Percentiles rank a stretch among this genome's conserved stretches.
Conservation (phyloP, 192 early-diverging fungal species). For the Mortierella hygrophila region DNA sequence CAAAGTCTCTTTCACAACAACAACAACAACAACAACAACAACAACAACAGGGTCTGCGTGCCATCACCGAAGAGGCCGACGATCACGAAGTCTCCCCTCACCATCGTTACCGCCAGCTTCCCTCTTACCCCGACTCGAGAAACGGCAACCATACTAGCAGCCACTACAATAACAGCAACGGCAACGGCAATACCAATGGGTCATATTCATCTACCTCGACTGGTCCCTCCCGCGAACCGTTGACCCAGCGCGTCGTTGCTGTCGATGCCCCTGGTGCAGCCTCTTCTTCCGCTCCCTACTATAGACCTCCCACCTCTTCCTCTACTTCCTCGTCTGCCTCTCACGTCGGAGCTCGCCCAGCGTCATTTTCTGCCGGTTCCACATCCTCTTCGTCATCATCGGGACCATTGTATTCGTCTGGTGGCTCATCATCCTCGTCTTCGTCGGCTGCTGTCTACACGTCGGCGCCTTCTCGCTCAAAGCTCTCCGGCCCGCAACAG, state of each 20-base stretch:
- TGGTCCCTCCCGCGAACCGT: too few relatives aligned
- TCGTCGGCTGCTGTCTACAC: constrained; percentile 11
- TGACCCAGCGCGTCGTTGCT: background rate
- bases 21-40: background rate
- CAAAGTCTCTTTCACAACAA: constrained; percentile 1
- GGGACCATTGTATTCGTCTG: constrained; percentile 6
- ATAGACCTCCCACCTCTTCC: background rate
- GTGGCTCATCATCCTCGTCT: constrained; percentile 1
- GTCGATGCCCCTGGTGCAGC: background rate
- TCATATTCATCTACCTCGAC: background rate
- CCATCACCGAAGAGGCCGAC: constrained; percentile 42
- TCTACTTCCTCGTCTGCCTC: constrained; percentile 15
- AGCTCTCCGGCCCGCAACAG: constrained; percentile 18
- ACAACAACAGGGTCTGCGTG: constrained; percentile 24
- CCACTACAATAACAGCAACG: background rate
- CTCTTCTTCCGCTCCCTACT: background rate
- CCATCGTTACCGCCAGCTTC: background rate
- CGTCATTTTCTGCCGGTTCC: constrained; percentile 27
- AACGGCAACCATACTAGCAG: constrained; percentile 7
- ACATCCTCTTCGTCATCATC: constrained; percentile 9
- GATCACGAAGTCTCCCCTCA: background rate
- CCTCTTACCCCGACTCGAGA: background rate
- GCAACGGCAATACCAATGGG: background rate
- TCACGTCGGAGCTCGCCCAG: constrained; percentile 21
- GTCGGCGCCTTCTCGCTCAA: constrained; percentile 9